These are phyloP conservation scores for Truncatella angustata DNA, from an alignment of 2,329 filamentous ascomycete genomes.

Conservation along the genomic window DNA sequence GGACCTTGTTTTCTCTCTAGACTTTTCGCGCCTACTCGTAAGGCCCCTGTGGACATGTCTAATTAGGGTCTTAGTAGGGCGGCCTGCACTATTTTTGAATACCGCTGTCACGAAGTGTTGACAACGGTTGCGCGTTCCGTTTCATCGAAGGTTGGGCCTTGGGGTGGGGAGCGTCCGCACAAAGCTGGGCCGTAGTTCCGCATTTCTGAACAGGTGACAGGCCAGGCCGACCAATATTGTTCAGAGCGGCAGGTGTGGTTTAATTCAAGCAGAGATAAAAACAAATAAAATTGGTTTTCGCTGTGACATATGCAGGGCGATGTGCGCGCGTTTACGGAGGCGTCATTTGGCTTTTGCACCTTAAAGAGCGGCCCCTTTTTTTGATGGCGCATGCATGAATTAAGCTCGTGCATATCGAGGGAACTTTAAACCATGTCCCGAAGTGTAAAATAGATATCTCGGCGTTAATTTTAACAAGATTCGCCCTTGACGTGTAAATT, in stretches of 20 bases:
- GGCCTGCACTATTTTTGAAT: no score
- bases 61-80: no score
- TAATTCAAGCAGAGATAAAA: neutral
- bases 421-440: neutral
- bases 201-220: no score
- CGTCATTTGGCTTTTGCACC: neutral
- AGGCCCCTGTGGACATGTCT: no score
- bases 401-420: neutral
- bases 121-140: no score
- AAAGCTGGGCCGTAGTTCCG: no score
- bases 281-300: neutral
- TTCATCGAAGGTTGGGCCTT: no score
- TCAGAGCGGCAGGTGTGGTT: neutral
- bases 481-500: neutral
- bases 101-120: no score
- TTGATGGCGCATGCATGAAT: neutral
- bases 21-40: no score
- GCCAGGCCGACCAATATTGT: neutral
- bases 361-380: neutral
- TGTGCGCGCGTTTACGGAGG: neutral
- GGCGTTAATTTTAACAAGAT: neutral
- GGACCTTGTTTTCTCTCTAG: no score
- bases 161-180: no score
- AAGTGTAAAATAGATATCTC: neutral
- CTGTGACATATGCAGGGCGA: neutral